Base-by-base conservation (phyloP, 2,329 filamentous ascomycete genomes). In the Botrytis tulipae region DNA sequence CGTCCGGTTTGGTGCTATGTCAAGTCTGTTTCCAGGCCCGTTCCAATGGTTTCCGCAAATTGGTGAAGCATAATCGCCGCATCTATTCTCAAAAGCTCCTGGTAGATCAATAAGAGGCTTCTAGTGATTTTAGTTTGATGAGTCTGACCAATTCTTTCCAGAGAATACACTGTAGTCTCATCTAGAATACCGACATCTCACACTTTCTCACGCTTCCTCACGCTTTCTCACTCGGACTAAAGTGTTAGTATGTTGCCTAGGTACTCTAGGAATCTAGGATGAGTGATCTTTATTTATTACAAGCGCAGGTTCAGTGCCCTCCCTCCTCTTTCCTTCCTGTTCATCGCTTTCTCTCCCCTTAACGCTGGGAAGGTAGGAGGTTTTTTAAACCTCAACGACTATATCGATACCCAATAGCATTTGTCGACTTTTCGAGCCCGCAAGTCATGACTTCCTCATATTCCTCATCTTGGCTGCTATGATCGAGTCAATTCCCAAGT, bases 21-120 rank as follows among this genome's bases (percentile, higher is more conserved):
- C 40, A 14, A 29, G 61, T 63, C 61, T 18, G 40, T 63, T 44
- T n/a, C 59, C n/a, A 32, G n/a, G 61, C 42, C 61, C 18, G 40
- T 63, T 44, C 40, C 59, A 61, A 22, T 61, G 59, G 4, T 37
- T 37, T 37, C 32, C 57, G 57, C 32, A 37, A 37, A 40, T 32
- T 3, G 16, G 61, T 32, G n/a, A 57, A 29, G 51, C n/a, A 57
- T 16, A 44, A 63, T 63, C n/a, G 61, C 25, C 61, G 40, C 40
- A 63, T 63, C 60, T 62, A 63, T 63, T 63, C 37, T 63, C 14
- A 63, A 63, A 44, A 63, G 25, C 61, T 44, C 16, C 25, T 63
- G 40, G 61, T 63, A 3, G 61, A 63, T 63, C 40, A 62, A 40
- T 42, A 42, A 62, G 40, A n/a, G 2, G 22, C 35, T 40, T n/a